Base-by-base conservation (phyloP, 257 asterid species). In the Nicotiana tomentosiformis region DNA sequence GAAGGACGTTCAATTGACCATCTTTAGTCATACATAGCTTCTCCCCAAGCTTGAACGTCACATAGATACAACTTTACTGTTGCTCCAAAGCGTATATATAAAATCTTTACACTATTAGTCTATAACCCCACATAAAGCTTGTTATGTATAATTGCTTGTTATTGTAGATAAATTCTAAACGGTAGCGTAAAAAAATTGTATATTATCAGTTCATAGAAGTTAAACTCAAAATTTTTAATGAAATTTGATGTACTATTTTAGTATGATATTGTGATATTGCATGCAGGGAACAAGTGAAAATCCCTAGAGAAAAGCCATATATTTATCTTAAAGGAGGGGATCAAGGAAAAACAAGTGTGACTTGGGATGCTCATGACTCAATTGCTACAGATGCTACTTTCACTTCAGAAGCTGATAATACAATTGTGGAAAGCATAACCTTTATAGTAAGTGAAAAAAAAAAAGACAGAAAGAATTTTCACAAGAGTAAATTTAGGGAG, bases 261-360 rank as follows among this genome's bases (percentile, higher is more conserved):
- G 23, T 70, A 20, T 70, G 20, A 39, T 23, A 1, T 46, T 72
- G 61, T 46, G 20, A 72, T 72, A 46, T 23, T 85, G 51, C 14
- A 8, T 84, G 89, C 83, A 94, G 96, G 65, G 96, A 94, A 84
- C 87, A 86, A 68, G 84, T 94, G 23, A 14, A 4, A 2, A 92
- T 94, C 2, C 93, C 97, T 0, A 5, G 1, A 0, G 87, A 91
- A 1, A 94, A 90, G 86, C 90, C 90, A 8, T 91, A 81, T 66
- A 88, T 94, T 2, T 91, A 84, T 66, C 87, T 94, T 1, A 82
- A 80, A 84, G 97, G 97, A 30, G 89, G 85, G 15, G 89, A 87
- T 16, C 69, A 26, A 12, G 32, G 80, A 53, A 88, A 62, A 30
- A 92, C 93, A 0, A 29, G 1, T 3, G 87, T 94, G 11, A 77